Evolutionary conservation across 306 rosid species (phyloP).

Genomic region (Phaseolus lunatus): DNA sequence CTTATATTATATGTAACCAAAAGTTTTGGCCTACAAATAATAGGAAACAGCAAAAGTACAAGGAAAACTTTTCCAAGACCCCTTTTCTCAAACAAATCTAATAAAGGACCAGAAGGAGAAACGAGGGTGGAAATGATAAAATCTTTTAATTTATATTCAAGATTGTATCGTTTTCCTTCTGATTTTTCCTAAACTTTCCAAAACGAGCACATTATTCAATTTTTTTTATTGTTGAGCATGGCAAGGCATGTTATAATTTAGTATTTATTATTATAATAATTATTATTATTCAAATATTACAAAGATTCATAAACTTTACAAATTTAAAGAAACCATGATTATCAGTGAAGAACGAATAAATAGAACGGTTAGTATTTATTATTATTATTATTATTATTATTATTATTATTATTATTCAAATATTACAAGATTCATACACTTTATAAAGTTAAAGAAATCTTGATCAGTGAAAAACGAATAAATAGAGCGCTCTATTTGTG

Average conservation of each 20-base stretch:
- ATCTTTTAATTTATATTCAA: neutral
- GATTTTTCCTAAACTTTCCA: neutral
- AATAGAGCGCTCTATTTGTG: neutral
- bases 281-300: too few relatives aligned
- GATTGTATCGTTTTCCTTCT: neutral
- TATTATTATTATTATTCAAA: too few relatives aligned
- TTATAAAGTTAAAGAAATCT: too few relatives aligned
- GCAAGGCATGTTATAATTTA: neutral
- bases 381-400: too few relatives aligned
- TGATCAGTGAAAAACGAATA: too few relatives aligned
- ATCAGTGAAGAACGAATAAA: too few relatives aligned
- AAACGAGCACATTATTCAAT: neutral
- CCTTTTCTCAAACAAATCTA: neutral
- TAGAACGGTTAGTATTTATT: too few relatives aligned
- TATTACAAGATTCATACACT: too few relatives aligned
- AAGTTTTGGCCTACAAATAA: neutral
- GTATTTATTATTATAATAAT: too few relatives aligned
- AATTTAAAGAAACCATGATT: too few relatives aligned
- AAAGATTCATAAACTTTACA: too few relatives aligned
- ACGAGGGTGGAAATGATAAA: neutral
- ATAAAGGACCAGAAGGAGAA: neutral
- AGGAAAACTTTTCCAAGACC: neutral
- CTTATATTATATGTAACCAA: neutral
- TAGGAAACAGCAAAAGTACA: neutral
- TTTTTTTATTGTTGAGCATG: neutral